Base-by-base conservation (phyloP, 176 grass and related monocot species). In the Oryza australiensis region DNA sequence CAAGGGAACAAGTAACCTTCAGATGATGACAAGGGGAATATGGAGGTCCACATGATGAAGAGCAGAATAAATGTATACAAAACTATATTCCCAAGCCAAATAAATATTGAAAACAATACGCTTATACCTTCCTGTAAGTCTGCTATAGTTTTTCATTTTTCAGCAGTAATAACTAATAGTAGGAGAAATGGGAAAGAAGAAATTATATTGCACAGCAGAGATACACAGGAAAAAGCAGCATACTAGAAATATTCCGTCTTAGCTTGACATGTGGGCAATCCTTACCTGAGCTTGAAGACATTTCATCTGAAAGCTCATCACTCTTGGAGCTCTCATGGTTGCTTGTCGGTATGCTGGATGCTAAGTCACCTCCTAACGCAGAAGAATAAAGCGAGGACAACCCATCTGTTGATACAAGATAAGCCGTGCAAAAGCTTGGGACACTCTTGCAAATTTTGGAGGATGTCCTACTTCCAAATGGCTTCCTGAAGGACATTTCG, bases 401-500 rank as follows among this genome's bases (percentile, higher is more conserved):
- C 9, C 77, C 64, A 79, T 79, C 87, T 33, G 81, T 80, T 71
- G 77, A 64, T 46, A 89, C 48, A 75, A 85, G 16, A 76, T 77
- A 89, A 14, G 51, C 24, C 35, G 77, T 77, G 74, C 87, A 89
- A 73, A 89, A 85, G 77, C 64, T 80, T 69, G 87, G 77, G 45
- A 62, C 60, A 74, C 71, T 68, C 62, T 76, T 68, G 72, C 77
- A 73, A 27, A 89, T 89, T 85, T 53, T 89, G 63, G 82, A 42
- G 57, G 87, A 81, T 32, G 68, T 63, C 29, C 68, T 85, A 28
- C 15, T 68, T 13, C 49, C 55, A 23, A 60, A 85, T 37, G 69
- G 72, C 46, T n/a, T 85, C 82, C 87, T 89, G 23, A 33, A 84
- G 26, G 23, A 30, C 33, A 40, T n/a, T n/a, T 46, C 16, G n/a